These are phyloP conservation scores for Hygrophorus pudorinus DNA, from an alignment of 768 basidiomycete species.

Conservation along the genomic window DNA sequence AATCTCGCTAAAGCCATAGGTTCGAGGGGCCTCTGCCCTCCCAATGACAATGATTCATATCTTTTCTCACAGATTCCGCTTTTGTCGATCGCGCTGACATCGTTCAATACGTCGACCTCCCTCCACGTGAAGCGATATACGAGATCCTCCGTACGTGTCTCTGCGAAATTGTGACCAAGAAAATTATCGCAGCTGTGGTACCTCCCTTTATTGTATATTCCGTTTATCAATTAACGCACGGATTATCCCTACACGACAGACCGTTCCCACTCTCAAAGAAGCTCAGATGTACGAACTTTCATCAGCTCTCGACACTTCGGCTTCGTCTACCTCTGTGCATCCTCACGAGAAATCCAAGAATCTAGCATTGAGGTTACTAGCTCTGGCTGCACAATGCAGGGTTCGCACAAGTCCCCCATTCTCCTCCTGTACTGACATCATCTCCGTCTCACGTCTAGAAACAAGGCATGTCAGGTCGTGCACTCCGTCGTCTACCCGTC, in stretches of 20 bases:
- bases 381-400: slow-evolving; percentile 68
- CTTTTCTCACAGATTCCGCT: slow-evolving; percentile 57
- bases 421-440: slow-evolving; percentile 1
- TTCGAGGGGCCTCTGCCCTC: slow-evolving; percentile 22
- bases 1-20: slow-evolving; percentile 94
- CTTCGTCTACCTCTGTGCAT: slow-evolving; percentile 15
- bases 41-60: background rate
- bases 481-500: slow-evolving; percentile 87
- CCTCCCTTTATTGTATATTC: slow-evolving; percentile 17
- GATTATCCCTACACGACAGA: slow-evolving; percentile 24
- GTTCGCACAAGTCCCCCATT: slow-evolving; percentile 26
- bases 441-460: slow-evolving; percentile 23
- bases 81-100: slow-evolving; percentile 98
- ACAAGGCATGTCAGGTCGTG: slow-evolving; percentile 86
- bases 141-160: slow-evolving; percentile 83
- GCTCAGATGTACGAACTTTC: slow-evolving; percentile 47
- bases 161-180: slow-evolving; percentile 64
- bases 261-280: slow-evolving; percentile 51
- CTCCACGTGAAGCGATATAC: slow-evolving; percentile 86
- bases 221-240: background rate
- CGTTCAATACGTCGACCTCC: slow-evolving; percentile 88
- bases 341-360: slow-evolving; percentile 39
- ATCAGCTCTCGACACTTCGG: slow-evolving; percentile 16
- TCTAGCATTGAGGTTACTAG: slow-evolving; percentile 48
- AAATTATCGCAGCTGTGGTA: slow-evolving; percentile 59